phyloP scores from a whole-genome alignment of 108 stramenopile genomes.

The Nitzschia putrida region DNA sequence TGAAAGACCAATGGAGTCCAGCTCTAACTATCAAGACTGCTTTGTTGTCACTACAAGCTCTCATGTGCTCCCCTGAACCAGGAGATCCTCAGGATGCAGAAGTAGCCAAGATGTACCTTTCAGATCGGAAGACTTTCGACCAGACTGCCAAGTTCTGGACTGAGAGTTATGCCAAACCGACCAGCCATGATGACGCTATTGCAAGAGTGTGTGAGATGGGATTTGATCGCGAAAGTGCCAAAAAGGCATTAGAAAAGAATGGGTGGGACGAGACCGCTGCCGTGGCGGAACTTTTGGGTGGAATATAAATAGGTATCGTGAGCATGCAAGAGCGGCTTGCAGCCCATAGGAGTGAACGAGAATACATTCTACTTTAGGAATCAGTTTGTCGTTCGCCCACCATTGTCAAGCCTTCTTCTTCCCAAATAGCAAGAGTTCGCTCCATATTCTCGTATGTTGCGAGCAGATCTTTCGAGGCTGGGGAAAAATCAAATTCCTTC shows the following conservation, averaged over 20 bases:
- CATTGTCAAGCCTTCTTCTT: constrained; percentile 1
- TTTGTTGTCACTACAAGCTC: constrained; percentile 86
- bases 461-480: background rate
- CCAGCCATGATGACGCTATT: constrained; percentile 70
- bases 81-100: constrained; percentile 96
- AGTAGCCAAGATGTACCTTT: constrained; percentile 91
- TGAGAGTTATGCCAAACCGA: constrained; percentile 85
- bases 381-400: background rate
- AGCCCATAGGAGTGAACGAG: no score
- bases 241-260: constrained; percentile 81
- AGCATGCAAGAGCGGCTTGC: no score
- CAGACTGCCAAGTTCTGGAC: constrained; percentile 93
- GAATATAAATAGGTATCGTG: constrained; percentile 14
- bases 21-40: constrained; percentile 97
- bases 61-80: constrained; percentile 90
- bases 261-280: constrained; percentile 92
- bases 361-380: background rate
- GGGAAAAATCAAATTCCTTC: constrained; percentile 2
- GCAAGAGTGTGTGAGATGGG: constrained; percentile 92
- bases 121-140: constrained; percentile 75
- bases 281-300: constrained; percentile 83
- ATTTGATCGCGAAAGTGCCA: constrained; percentile 82
- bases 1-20: constrained; percentile 98
- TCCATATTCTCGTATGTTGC: background rate
- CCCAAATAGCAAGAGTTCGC: constrained; percentile 2